Base-by-base conservation (phyloP, 805 yeast genomes). In the Suhomyces vadensis region DNA sequence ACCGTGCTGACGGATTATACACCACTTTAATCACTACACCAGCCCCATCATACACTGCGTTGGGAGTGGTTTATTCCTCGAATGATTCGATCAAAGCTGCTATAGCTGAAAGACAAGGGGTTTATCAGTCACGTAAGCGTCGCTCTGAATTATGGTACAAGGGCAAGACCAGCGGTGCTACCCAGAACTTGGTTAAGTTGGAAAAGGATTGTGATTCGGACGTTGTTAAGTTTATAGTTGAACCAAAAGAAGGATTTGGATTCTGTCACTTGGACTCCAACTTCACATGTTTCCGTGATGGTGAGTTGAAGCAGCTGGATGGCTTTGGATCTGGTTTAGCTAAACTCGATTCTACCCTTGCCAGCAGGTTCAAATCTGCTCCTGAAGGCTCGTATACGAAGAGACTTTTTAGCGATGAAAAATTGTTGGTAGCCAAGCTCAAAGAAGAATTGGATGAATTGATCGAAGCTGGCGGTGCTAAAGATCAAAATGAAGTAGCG, bases 361-460 rank as follows among this genome's bases (percentile, higher is more conserved):
- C 68, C 19, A 76, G 79, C 35, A 80, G 99, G 60, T 67, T 77
- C 43, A 60, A 53, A 9, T 71, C 73, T 56, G 95, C 98, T 2
- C 96, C 96, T 14, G 87, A 75, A 51, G 97, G 96, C 1, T 91
- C 97, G n/a, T 94, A 94, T 71, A 92, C 99, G 11, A 82, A 85
- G 59, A 78, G 99, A 51, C 72, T 94, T 49, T 90, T 92, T 58
- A 75, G 79, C 41, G 98, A 94, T 66, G 81, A 80, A 31, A 75
- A 73, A 20, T 73, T 94, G 41, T 75, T 94, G 54, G 72, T 76
- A 44, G 97, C 98, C 20, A 88, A 94, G 73, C 84, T 94, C 67
- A 81, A 82, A 64, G 99, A 94, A 69, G 99, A 94, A 67, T 95
- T 97, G 35, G 97, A 92, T 58, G 99, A 94, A 66, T 78, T 94